Base-by-base conservation (phyloP, 2,329 filamentous ascomycete species). In the Ophiostoma pallidulum region DNA sequence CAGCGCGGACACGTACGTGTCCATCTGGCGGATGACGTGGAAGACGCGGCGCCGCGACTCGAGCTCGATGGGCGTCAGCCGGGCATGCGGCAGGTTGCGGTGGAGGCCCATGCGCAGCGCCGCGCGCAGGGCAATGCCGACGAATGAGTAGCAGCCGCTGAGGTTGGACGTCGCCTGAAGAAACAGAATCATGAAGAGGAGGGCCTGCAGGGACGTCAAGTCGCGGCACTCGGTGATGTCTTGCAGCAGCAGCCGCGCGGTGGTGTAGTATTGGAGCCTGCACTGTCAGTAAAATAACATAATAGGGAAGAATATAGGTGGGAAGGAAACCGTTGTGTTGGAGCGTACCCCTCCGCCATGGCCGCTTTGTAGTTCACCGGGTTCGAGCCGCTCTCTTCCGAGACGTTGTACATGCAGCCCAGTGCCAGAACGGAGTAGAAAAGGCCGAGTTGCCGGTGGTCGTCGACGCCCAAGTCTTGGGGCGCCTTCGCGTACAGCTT, bases 141-240 rank as follows among this genome's bases (percentile, higher is more conserved):
- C 75, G 56, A 87, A 89, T 0, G 84, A 79, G 62, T 91, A 91
- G 60, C 86, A 91, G 9, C 80, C 84, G 59, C 81, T 86, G 26
- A 91, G 67, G 59, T 87, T 86, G 9, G 85, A 84, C 2, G 86
- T 86, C 3, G 83, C 80, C 59, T 92, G 86, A 1, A 91, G 71
- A 59, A 90, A 92, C 3, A 91, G 68, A 41, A 89, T 84, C 74
- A 89, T 85, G 60, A 87, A 89, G 18, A 89, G 67, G 7, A 92
- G 72, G 2, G 83, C 79, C 61, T 92, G 86, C 8, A 91, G 67
- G 1, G 85, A 85, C 18, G 73, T 76, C 37, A 91, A 69, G 59
- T 90, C 85, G 40, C 85, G 79, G 56, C 84, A 89, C 51, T 82
- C 78, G 1, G 78, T 78, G 37, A 82, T 69, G 52, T 82, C 79